Base-by-base conservation (phyloP, 352 stramenopile species). In the Globisporangium takayamanum region DNA sequence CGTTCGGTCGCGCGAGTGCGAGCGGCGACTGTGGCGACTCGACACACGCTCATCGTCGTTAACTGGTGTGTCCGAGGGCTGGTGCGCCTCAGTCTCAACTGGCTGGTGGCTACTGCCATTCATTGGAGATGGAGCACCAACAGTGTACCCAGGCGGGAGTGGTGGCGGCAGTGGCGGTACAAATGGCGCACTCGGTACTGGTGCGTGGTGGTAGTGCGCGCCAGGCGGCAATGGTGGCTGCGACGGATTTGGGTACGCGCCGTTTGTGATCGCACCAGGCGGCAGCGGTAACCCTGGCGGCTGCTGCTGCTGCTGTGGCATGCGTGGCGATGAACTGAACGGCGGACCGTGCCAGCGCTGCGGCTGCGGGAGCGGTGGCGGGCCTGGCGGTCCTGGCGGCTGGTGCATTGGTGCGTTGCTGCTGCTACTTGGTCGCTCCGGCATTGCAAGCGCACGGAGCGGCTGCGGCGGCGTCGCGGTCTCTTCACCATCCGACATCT, bases 401-500 rank as follows among this genome's bases (percentile, higher is more conserved):
- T 67, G 59, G 18, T 65, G 64, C 33, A 12, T 39, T 39, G 33
- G 33, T 12, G 60, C 22, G 36, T n/a, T 15, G 36, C 22, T 42
- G 26, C 54, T 22, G 56, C 36, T 48, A 8, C 33, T 25, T 39
- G 33, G 28, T 33, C 12, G 30, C 33, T 55, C 16, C 10, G n/a
- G 16, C 26, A n/a, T 2, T 49, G 20, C 12, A 57, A 49, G 22
- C 51, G 25, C 20, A 39, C 48, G 22, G 12, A 10, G 22, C 25
- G 14, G 48, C 26, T 46, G 50, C 20, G 50, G 46, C 18, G 44
- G 59, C 5, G 45, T 54, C 39, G 30, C 36, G 3, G 26, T 53
- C 42, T 81, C 74, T 44, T 86, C 76, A 16, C 53, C 72, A 51
- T 89, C 81, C 25, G 75, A 89, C 46, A 89, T 56, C 37, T 89